Evolutionary conservation across 2,329 filamentous ascomycete genomes (phyloP).

Genomic region (Apiospora malaysiana): DNA sequence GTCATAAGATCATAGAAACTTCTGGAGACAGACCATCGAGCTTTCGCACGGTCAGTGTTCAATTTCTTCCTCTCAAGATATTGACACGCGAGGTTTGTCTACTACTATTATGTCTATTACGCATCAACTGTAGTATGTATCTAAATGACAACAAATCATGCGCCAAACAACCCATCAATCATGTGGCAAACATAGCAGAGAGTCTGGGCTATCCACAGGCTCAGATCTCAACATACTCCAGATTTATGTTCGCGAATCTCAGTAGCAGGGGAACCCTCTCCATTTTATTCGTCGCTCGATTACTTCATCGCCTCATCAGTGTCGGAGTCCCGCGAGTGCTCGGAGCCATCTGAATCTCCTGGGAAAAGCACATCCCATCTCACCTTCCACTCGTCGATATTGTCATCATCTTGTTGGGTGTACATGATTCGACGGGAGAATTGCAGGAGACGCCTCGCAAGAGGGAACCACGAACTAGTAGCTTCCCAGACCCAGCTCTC

Average conservation of each 20-base stretch:
- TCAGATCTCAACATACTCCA: neutral
- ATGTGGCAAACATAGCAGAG: neutral
- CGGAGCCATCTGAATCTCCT: neutral
- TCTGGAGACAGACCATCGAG: neutral
- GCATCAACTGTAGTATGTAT: neutral
- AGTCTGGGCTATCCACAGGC: neutral
- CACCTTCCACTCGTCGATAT: neutral
- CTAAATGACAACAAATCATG: neutral
- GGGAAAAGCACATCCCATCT: neutral
- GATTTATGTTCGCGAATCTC: neutral
- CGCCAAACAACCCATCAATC: neutral
- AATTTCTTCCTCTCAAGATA: neutral
- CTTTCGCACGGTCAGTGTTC: neutral
- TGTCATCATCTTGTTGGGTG: neutral
- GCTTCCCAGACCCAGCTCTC: constrained; percentile 25
- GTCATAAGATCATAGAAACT: too few relatives aligned
- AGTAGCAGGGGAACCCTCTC: neutral
- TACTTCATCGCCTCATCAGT: neutral
- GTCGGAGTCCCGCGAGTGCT: neutral
- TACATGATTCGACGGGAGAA: constrained; percentile 1
- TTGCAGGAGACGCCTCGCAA: constrained; percentile 22
- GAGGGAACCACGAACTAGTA: neutral
- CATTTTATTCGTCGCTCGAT: neutral
- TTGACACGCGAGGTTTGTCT: neutral
- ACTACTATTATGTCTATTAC: neutral